These are phyloP conservation scores for Chrysoporthe austroafricana DNA, from an alignment of 2,329 filamentous ascomycete genomes.

Conservation along the genomic window DNA sequence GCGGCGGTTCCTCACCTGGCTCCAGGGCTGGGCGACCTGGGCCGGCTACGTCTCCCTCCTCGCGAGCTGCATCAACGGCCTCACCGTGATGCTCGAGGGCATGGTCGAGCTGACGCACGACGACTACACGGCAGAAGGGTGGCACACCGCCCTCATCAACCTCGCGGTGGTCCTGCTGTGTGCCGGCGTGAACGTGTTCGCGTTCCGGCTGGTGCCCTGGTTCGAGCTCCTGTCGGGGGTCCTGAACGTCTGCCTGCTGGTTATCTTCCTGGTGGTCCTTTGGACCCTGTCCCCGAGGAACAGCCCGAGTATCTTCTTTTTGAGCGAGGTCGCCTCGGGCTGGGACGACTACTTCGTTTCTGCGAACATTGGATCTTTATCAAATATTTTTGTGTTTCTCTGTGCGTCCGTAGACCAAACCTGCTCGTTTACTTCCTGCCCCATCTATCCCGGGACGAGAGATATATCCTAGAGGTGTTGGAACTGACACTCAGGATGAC, in stretches of 20 bases:
- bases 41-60: slow-evolving; percentile 44
- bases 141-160: slow-evolving; percentile 45
- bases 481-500: neutral
- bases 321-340: slow-evolving; percentile 17
- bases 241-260: slow-evolving; percentile 30
- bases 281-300: slow-evolving; percentile 26
- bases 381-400: slow-evolving; percentile 39
- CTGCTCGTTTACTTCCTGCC: no score
- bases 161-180: slow-evolving; percentile 35
- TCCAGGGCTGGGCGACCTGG: slow-evolving; percentile 46
- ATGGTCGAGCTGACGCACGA: slow-evolving; percentile 24
- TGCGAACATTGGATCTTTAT: slow-evolving; percentile 44
- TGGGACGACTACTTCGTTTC: slow-evolving; percentile 28
- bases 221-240: slow-evolving; percentile 43
- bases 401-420: slow-evolving; percentile 29
- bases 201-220: slow-evolving; percentile 44
- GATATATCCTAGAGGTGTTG: no score
- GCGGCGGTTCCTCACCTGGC: slow-evolving; percentile 21
- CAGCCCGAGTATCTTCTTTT: slow-evolving; percentile 9
- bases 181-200: slow-evolving; percentile 36
- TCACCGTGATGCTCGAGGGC: slow-evolving; percentile 22
- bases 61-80: slow-evolving; percentile 39
- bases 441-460: no score
- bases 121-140: slow-evolving; percentile 30
- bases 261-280: slow-evolving; percentile 23